phyloP scores from a whole-genome alignment of 495 filamentous ascomycete genomes.

The Aspergillus taichungensis region DNA sequence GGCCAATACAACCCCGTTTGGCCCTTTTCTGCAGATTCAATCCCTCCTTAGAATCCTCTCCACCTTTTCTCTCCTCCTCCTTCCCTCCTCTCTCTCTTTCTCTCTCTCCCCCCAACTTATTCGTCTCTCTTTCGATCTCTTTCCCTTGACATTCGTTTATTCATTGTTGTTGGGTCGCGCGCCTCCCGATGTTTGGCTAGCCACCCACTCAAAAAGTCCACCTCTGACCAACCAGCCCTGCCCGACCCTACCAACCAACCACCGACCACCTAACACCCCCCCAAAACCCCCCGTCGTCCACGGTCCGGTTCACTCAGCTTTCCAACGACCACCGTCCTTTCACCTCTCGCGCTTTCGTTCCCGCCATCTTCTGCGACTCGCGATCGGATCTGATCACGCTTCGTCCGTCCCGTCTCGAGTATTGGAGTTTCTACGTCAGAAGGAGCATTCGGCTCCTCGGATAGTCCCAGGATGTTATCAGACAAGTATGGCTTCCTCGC shows the following conservation, averaged over 20 bases:
- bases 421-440: constrained; percentile 29
- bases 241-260: too few relatives aligned
- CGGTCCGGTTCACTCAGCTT: constrained; percentile 2
- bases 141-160: constrained; percentile 3
- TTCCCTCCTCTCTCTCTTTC: constrained; percentile 12
- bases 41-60: too few relatives aligned
- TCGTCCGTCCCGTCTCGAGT: constrained; percentile 10
- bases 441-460: constrained; percentile 38
- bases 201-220: not conserved
- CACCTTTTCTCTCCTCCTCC: constrained; percentile 2
- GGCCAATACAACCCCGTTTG: too few relatives aligned
- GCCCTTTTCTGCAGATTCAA: too few relatives aligned
- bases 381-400: not conserved
- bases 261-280: not conserved
- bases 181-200: constrained; percentile 12
- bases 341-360: not conserved
- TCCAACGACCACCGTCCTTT: not conserved
- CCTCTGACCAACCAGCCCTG: too few relatives aligned
- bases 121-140: constrained; percentile 1
- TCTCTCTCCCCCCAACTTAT: constrained; percentile 2
- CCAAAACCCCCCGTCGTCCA: constrained; percentile 1
- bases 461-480: constrained; percentile 57
- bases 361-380: not conserved
- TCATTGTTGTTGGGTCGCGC: constrained; percentile 6
- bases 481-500: constrained; percentile 60